phyloP scores from a whole-genome alignment of 768 basidiomycete genomes.

The Xerocomellus amylosporus region DNA sequence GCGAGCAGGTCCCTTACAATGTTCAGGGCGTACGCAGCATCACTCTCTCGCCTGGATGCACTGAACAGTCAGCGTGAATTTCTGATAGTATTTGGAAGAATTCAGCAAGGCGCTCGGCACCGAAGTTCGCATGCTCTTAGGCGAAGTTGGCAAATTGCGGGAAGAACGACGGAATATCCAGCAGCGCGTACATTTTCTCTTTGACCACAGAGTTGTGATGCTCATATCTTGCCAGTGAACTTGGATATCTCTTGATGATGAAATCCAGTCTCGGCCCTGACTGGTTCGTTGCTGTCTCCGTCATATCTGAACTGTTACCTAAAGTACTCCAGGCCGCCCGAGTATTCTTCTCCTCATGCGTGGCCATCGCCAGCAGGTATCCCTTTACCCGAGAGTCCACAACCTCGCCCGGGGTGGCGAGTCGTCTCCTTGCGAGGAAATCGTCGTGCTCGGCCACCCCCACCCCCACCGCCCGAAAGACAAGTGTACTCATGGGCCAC shows the following conservation, averaged over 20 bases:
- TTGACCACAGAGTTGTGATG: not conserved
- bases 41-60: not conserved
- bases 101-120: conserved; percentile 73
- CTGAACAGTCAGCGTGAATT: not conserved
- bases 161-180: no score
- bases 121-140: no score
- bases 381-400: conserved; percentile 39
- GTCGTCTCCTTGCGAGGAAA: conserved; percentile 35
- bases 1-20: no score
- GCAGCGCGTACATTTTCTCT: no score
- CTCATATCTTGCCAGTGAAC: conserved; percentile 46
- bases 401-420: conserved; percentile 57
- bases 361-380: conserved; percentile 41
- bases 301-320: not conserved
- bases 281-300: conserved; percentile 45
- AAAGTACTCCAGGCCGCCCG: conserved; percentile 34
- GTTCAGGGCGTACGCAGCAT: no score
- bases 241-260: conserved; percentile 64
- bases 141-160: no score
- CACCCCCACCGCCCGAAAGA: no score
- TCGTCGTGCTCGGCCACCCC: no score
- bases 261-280: conserved; percentile 68
- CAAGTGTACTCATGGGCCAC: no score
- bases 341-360: conserved; percentile 37
- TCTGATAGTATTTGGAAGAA: conserved; percentile 67